Evolutionary conservation across 257 asterid species (phyloP), one percentile per base, ranked within the genome.

Genomic region (Galeopsis tetrahit): DNA sequence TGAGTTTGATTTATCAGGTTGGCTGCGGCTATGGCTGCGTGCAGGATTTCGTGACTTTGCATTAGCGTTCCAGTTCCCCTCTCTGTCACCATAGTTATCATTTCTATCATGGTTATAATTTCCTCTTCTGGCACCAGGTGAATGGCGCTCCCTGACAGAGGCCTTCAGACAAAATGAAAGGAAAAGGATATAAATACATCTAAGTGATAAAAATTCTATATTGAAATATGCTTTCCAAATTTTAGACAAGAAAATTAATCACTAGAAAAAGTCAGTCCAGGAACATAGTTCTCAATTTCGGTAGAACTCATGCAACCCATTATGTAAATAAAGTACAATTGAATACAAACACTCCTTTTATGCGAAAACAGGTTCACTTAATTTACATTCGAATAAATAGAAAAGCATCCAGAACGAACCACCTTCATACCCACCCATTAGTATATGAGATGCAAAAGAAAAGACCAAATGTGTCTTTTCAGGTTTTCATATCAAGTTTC

Each of bases 61-160:
- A 73, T 79, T 88, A 68, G 67, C 67, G 78, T 84, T 86, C 97
- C 97, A 93, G 81, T 77, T 85, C 39, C 89, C 93, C 21, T 91
- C 97, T 83, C 93, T 86, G 74, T 88, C 98, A 74, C 82, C 81
- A 63, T 79, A 87, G 79, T 46, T 80, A 63, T 89, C 92, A 56
- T 75, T 89, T 81, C 92, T 80, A 76, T 89, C 96, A 65, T 88
- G 82, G 86, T 78, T 85, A 75, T 85, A 88, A 72, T 78, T 85
- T 74, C 97, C 97, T 78, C 95, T 87, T 85, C 97, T 85, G 69
- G 74, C 67, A 77, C 91, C 82, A 61, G 97, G 77, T 13, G 96
- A 75, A 76, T 84, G 86, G 10, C 89, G 90, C 70, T 88, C 99
- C 86, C 96, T 79, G 59, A 61, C 72, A 61, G 96, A 80, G 44